phyloP scores from a whole-genome alignment of 805 yeast genomes.

The Aciculoconidium aculeatum region DNA sequence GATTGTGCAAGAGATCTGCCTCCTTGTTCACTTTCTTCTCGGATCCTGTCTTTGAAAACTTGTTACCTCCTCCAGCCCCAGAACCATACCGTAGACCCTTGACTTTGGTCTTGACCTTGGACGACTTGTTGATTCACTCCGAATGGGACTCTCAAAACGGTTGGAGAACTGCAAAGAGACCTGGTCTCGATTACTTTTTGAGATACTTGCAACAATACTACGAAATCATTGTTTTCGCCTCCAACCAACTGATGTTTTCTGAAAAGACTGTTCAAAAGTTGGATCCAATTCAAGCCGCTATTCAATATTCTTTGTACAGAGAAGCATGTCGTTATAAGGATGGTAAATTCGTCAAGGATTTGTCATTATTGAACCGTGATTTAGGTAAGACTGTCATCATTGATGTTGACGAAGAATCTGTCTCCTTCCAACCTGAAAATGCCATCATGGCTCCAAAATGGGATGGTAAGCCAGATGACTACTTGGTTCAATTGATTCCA shows the following conservation, averaged over 20 bases:
- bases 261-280: conserved; percentile 81
- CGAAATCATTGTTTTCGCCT: conserved; percentile 87
- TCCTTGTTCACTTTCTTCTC: conserved; percentile 77
- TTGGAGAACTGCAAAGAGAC: conserved; percentile 98
- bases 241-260: conserved; percentile 78
- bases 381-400: conserved; percentile 71
- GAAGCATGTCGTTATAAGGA: conserved; percentile 90
- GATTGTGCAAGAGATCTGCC: conserved; percentile 67
- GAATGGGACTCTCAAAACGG: conserved; percentile 90
- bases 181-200: conserved; percentile 94
- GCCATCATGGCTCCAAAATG: conserved; percentile 82
- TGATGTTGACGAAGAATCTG: conserved; percentile 70
- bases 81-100: conserved; percentile 89
- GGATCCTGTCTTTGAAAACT: conserved; percentile 90
- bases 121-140: conserved; percentile 85
- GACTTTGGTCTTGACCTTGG: conserved; percentile 84
- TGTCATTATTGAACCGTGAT: conserved; percentile 87
- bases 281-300: conserved; percentile 88
- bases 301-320: conserved; percentile 80
- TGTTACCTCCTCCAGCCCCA: conserved; percentile 89
- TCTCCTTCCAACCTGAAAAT: conserved; percentile 85
- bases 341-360: conserved; percentile 85
- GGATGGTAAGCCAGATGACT: conserved; percentile 83
- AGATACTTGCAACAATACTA: conserved; percentile 93
- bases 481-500: conserved; percentile 76